Base-by-base conservation (phyloP, 108 stramenopile species). In the Cyclotella sp. region DNA sequence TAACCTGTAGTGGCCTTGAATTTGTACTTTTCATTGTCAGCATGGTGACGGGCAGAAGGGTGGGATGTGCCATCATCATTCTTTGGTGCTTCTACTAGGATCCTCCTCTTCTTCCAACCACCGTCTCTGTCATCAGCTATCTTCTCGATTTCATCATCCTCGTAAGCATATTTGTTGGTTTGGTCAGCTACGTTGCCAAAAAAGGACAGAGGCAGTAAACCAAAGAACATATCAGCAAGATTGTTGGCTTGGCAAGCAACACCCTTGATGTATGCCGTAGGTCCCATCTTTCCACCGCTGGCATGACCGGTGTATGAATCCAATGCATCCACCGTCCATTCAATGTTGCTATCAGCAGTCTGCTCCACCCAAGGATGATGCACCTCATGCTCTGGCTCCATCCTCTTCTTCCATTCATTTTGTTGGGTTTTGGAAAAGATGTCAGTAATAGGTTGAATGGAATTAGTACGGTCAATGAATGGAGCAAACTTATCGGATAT, bases 1-100 rank as follows among this genome's bases (percentile, higher is more conserved):
- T 60, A 72, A 12, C 71, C 71, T 43, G 39, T 18, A 26, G 70
- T 71, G 7, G 55, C 55, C 6, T 3, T 55, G 54, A 42, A 55
- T 41, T 70, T 54, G 15, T 70, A 39, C 28, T 58, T 34, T 12
- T 57, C 55, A 7, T 40, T 55, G 15, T 70, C 69, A 7, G 55
- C 34, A 19, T 54, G 52, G 21, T 57, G 53, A 2, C 53, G 27
- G 9, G 40, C 5, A 1, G 19, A 29, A 18, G 53, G 34, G 3
- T 41, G 24, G 5, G 34, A 19, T 13, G 14, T 10, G 7, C 53
- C 53, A n/a, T 54, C 18, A n/a, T 13, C 18, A 54, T 18, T 18
- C 19, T 64, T 21, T 9, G 42, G 6, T 19, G 6, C 39, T 28
- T 64, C 63, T 19, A 44, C 42, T 10, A 64, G 21, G 16, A 44